phyloP scores from a whole-genome alignment of 495 filamentous ascomycete species.

The Cercophora newfieldiana region DNA sequence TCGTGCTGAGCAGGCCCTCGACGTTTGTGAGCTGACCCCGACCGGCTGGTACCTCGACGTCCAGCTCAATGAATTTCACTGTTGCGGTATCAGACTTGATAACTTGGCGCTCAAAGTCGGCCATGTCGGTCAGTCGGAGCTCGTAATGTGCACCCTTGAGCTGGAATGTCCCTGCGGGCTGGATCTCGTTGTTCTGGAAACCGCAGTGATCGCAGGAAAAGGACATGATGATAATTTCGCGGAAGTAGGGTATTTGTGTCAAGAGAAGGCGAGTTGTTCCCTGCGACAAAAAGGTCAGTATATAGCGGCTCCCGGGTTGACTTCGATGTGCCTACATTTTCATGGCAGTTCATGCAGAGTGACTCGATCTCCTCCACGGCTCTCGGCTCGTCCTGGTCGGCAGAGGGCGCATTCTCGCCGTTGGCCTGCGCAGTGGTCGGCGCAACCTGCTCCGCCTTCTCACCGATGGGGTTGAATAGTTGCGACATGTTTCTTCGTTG shows the following conservation, averaged over 20 bases:
- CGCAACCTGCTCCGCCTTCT: conserved; percentile 52
- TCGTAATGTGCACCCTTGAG: conserved; percentile 80
- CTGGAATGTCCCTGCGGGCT: conserved; percentile 87
- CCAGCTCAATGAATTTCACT: conserved; percentile 79
- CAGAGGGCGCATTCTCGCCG: conserved; percentile 6
- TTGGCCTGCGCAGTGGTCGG: conserved; percentile 28
- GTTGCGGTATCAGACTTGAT: conserved; percentile 86
- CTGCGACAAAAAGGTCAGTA: conserved; percentile 42
- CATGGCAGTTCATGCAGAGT: conserved; percentile 57
- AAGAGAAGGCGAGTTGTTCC: conserved; percentile 84
- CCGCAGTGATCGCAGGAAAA: conserved; percentile 88
- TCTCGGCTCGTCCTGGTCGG: conserved; percentile 51
- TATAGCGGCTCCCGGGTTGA: background rate
- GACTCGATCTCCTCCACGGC: conserved; percentile 61
- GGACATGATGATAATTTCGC: conserved; percentile 94
- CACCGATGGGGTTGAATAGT: conserved; percentile 55
- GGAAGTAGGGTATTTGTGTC: conserved; percentile 91
- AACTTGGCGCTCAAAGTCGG: conserved; percentile 80
- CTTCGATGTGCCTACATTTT: conserved; percentile 62
- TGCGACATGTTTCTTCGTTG: conserved; percentile 36
- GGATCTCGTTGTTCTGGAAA: conserved; percentile 87
- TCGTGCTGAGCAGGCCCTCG: conserved; percentile 77
- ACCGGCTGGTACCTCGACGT: conserved; percentile 87
- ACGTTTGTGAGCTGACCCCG: conserved; percentile 88
- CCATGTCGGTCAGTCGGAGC: conserved; percentile 64